Percentiles rank a stretch among this genome's conserved stretches.
Conservation (phyloP, 2,329 filamentous ascomycete species). For the Colletotrichum endophyticum region DNA sequence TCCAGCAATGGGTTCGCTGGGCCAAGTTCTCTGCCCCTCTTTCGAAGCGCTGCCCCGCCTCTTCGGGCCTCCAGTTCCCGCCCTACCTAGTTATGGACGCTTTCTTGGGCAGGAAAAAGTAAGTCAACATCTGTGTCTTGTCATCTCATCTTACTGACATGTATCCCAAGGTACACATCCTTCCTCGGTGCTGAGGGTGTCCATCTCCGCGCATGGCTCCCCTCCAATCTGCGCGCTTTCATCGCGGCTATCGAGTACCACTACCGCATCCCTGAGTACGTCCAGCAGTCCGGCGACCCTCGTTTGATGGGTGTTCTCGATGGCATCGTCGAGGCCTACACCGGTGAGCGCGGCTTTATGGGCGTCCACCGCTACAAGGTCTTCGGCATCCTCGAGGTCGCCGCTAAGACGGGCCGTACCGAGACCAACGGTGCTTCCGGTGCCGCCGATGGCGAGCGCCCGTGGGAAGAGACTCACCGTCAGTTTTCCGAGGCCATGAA, state of each 20-base stretch:
- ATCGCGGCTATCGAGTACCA: conserved; percentile 60
- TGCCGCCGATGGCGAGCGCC: conserved; percentile 41
- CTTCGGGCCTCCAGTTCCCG: conserved; percentile 56
- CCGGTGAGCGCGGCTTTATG: conserved; percentile 61
- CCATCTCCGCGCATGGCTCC: conserved; percentile 58
- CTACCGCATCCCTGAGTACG: conserved; percentile 57
- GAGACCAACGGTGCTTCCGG: conserved; percentile 58
- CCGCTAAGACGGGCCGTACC: conserved; percentile 56
- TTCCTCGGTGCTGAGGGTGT: conserved; percentile 58
- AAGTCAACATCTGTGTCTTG: neutral
- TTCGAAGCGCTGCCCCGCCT: conserved; percentile 53
- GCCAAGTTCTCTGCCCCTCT: conserved; percentile 56
- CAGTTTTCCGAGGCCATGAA: conserved; percentile 60
- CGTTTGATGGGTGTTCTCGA: conserved; percentile 57
- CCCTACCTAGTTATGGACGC: conserved; percentile 61
- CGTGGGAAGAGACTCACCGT: conserved; percentile 55
- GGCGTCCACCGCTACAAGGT: conserved; percentile 61
- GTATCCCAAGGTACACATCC: conserved; percentile 40
- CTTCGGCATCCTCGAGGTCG: conserved; percentile 60
- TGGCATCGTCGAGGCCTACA: conserved; percentile 60
- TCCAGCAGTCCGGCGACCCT: conserved; percentile 51
- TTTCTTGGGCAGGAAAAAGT: conserved; percentile 54
- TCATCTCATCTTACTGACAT: neutral
- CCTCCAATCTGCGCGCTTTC: conserved; percentile 58
- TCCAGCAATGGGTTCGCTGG: conserved; percentile 53